Percentiles rank a stretch among this genome's conserved stretches.
These are phyloP conservation scores for Samsoniella hepiali DNA, from an alignment of 2,329 filamentous ascomycete species.

Conservation along the genomic window DNA sequence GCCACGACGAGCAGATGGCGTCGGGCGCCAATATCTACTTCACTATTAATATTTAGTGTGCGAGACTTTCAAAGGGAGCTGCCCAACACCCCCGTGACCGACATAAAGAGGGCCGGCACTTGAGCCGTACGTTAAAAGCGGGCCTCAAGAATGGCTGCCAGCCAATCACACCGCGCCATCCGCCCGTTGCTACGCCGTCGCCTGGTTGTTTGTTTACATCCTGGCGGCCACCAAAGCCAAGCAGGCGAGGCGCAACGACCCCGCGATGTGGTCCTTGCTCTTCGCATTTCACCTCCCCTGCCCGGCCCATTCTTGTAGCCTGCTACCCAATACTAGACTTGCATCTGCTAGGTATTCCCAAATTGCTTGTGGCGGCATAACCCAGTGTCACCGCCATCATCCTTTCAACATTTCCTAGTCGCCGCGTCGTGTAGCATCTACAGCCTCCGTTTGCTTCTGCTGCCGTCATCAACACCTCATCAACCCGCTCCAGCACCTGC, in stretches of 20 bases:
- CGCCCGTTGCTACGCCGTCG: conserved; percentile 33
- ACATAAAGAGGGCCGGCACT: not conserved
- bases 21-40: not conserved
- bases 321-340: conserved; percentile 2
- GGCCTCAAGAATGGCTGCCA: not conserved
- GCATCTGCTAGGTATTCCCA: conserved; percentile 15
- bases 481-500: not conserved
- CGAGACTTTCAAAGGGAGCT: not conserved
- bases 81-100: not conserved
- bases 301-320: conserved; percentile 19
- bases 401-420: conserved; percentile 14
- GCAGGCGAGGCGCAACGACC: conserved; percentile 20
- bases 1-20: not conserved
- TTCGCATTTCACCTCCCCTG: conserved; percentile 19
- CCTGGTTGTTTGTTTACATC: conserved; percentile 35
- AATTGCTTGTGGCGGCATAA: conserved; percentile 25
- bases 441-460: conserved; percentile 5
- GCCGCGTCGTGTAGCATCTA: conserved; percentile 12
- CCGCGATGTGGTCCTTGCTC: conserved; percentile 24
- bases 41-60: conserved; percentile 6
- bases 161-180: conserved; percentile 25
- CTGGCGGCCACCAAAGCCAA: conserved; percentile 1
- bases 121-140: conserved; percentile 2
- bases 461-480: not conserved
- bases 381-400: conserved; percentile 20